Evolutionary conservation across 192 early-diverging fungal genomes (phyloP), one percentile per base, ranked within the genome.

Genomic region (Rhizophagus prolifer): DNA sequence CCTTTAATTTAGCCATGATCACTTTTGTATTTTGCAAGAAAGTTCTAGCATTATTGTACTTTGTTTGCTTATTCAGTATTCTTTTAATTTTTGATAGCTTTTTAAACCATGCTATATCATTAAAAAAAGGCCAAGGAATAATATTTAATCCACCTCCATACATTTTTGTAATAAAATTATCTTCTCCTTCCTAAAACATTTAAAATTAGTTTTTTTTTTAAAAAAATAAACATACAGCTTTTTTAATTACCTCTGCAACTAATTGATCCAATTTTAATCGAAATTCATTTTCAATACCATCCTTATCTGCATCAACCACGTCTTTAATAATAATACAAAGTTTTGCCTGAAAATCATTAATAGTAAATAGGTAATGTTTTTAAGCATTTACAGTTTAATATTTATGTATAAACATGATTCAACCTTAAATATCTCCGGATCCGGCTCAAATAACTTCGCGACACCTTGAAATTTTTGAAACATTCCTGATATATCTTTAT

Each of bases 311-410:
- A 25, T 60, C 21, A 58, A 70, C 19, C 14, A 78, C 77, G 60
- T 78, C 77, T 36, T 72, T 78, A 6, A 78, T 74, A 12, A 72
- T 59, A 26, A 78, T 78, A 26, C 72, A 74, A 74, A 74, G 31
- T 38, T 9, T 41, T 23, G 72, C 72, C 72, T 74, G 25, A n/a
- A 50, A 4, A 9, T 30, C 38, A 4, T 7, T 62, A 19, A 7
- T 19, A 9, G 14, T 23, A 9, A 74, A 50, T 25, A 30, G 36
- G 7, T 14, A 60, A 38, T 30, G 6, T 65, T 59, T 59, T 38
- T 38, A 38, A 38, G 5, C 44, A n/a, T 59, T 10, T 4, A 28
- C 7, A n/a, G n/a, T 7, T 38, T 38, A n/a, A n/a, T n/a, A n/a
- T n/a, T n/a, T n/a, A n/a, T n/a, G n/a, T n/a, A n/a, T n/a, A n/a